phyloP scores from a whole-genome alignment of 495 filamentous ascomycete species.

The Talaromyces stipitatus region DNA sequence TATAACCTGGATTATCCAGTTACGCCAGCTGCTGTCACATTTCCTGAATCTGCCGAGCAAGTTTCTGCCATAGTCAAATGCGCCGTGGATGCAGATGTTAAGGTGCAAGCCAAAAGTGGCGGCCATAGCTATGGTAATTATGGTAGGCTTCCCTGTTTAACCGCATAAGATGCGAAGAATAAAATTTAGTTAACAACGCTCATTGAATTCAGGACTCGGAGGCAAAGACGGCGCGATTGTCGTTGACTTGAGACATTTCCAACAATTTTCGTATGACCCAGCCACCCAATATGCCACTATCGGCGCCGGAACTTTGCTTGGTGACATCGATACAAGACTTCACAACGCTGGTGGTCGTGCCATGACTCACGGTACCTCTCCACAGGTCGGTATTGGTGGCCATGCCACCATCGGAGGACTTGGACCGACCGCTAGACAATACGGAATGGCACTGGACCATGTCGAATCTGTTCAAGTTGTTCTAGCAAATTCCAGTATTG shows the following conservation, averaged over 20 bases:
- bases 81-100: slow-evolving; percentile 38
- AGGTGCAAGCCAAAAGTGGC: slow-evolving; percentile 58
- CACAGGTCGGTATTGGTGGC: slow-evolving; percentile 57
- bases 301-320: slow-evolving; percentile 53
- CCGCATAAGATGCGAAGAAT: slow-evolving; percentile 1
- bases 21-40: slow-evolving; percentile 48
- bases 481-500: slow-evolving; percentile 42
- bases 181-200: slow-evolving; percentile 11
- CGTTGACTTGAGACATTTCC: slow-evolving; percentile 28
- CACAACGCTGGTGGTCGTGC: slow-evolving; percentile 52
- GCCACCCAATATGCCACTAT: slow-evolving; percentile 47
- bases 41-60: slow-evolving; percentile 45
- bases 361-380: slow-evolving; percentile 54
- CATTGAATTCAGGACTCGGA: slow-evolving; percentile 30
- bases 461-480: slow-evolving; percentile 50
- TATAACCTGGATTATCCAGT: slow-evolving; percentile 55
- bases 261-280: slow-evolving; percentile 7
- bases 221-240: slow-evolving; percentile 30
- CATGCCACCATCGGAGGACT: slow-evolving; percentile 61
- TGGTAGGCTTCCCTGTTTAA: slow-evolving; percentile 8
- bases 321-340: slow-evolving; percentile 48
- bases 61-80: slow-evolving; percentile 48
- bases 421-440: slow-evolving; percentile 47
- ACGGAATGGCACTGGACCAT: slow-evolving; percentile 53
- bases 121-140: slow-evolving; percentile 58